phyloP scores from a whole-genome alignment of 2,329 filamentous ascomycete species.

The Onygenales sp. region DNA sequence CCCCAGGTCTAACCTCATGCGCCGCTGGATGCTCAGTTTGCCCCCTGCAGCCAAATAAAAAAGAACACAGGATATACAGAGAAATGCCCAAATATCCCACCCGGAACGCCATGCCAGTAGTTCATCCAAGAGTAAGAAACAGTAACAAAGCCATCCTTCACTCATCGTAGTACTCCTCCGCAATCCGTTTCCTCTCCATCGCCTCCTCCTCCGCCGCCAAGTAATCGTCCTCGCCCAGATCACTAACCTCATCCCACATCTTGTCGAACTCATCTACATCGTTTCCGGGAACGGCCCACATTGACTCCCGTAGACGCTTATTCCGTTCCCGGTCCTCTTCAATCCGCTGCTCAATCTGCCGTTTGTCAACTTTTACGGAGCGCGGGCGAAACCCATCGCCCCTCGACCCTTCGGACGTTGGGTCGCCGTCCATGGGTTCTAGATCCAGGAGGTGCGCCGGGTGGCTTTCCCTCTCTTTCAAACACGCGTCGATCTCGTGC shows the following conservation, averaged over 20 bases:
- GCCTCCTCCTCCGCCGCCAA: slow-evolving; percentile 66
- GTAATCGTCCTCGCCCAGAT: slow-evolving; percentile 79
- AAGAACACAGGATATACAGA: not conserved
- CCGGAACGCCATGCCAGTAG: not conserved
- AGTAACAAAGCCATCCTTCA: not conserved
- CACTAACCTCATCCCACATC: slow-evolving; percentile 79
- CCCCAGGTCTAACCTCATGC: too few relatives aligned
- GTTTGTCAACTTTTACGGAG: slow-evolving; percentile 60
- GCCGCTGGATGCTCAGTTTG: too few relatives aligned
- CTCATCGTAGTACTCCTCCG: slow-evolving; percentile 20
- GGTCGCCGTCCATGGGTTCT: slow-evolving; percentile 24
- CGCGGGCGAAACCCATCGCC: slow-evolving; percentile 17
- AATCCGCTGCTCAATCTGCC: slow-evolving; percentile 88
- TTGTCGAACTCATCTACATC: slow-evolving; percentile 64
- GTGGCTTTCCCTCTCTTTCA: slow-evolving; percentile 66
- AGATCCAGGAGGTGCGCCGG: slow-evolving; percentile 47
- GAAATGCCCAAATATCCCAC: not conserved
- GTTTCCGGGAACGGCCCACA: slow-evolving; percentile 72
- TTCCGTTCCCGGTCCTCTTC: slow-evolving; percentile 95
- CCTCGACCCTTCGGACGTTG: slow-evolving; percentile 14
- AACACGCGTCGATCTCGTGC: slow-evolving; percentile 68
- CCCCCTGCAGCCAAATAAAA: not conserved
- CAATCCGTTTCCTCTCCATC: slow-evolving; percentile 42
- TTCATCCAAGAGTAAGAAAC: not conserved
- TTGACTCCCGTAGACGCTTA: slow-evolving; percentile 81